phyloP scores from a whole-genome alignment of 208 protist species.

The Phytomonas francai region DNA sequence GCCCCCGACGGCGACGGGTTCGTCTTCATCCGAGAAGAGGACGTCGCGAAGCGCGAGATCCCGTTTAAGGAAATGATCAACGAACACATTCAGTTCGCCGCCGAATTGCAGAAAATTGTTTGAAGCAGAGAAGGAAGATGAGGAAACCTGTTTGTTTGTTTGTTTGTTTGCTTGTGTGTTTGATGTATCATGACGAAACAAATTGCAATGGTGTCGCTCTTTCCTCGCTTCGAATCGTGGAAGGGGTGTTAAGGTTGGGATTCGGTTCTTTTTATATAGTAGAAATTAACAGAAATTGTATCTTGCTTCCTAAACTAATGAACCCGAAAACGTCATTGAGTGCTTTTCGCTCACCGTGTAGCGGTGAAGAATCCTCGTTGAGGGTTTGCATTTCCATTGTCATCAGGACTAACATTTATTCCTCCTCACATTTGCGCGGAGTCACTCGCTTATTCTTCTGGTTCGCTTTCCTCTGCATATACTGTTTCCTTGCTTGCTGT shows the following conservation, averaged over 20 bases:
- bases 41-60: conserved; percentile 63
- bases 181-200: not conserved
- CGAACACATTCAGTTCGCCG: conserved; percentile 68
- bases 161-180: not conserved
- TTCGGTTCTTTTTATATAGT: not conserved
- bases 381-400: not conserved
- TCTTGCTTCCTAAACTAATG: not conserved
- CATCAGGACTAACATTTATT: not conserved
- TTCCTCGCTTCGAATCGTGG: conserved; percentile 10
- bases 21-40: conserved; percentile 71
- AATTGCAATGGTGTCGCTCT: not conserved
- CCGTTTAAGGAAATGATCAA: conserved; percentile 76
- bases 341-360: too few species aligned
- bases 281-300: not conserved
- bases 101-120: conserved; percentile 80
- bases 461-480: not conserved
- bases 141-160: not conserved
- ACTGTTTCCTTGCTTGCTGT: not conserved
- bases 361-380: not conserved
- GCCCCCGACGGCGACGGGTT: conserved; percentile 42
- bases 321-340: not conserved
- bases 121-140: conserved; percentile 14
- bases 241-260: not conserved
- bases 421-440: conserved; percentile 2
- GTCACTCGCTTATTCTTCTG: not conserved